Base-by-base conservation (phyloP, 352 stramenopile species). In the Pythium periplocum region DNA sequence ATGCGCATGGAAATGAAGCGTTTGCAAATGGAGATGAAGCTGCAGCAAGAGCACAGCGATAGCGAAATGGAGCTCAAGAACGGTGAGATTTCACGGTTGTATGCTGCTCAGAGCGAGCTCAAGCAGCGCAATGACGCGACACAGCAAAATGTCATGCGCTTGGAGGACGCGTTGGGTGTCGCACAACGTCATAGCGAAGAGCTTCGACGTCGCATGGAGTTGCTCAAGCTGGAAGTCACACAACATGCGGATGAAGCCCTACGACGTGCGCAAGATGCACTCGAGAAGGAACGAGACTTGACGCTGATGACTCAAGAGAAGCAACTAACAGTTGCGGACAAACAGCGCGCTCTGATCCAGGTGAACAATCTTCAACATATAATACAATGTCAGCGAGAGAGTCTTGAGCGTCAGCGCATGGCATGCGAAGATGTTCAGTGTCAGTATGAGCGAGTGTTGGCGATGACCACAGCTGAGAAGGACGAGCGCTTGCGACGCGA, bases 31-130 rank as follows among this genome's bases (percentile, higher is more conserved):
- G 79, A 87, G 32, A 83, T 86, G 69, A 82, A 80, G 48, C 61
- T 90, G 12, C 76, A 90, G 61, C 53, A 84, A 10, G 76, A 87
- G 53, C 79, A 86, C 42, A 70, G 61, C 0, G 72, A 83, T 17
- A 63, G 70, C 12, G 79, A 90, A 45, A 85, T 87, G 54, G 79
- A 81, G 53, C 53, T 90, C 35, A 90, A 90, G 57, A 77, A 86
- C 45, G 79, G 74, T 26, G 79, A 90, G 46, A 87, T 87, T 39
- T 65, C 68, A 32, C 62, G 79, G 3, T 62, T 90, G 8, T 61
- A 86, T 31, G 64, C 68, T 2, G 47, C 51, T 6, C 72, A 84
- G 9, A 74, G 51, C 10, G 79, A 90, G 32, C 57, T 87, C 9
- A 81, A 76, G 53, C 63, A 73, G 53, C 85, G 83, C n/a, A 76